Base-by-base conservation (phyloP, 768 basidiomycete genomes). In the Naganishia vishniacii region DNA sequence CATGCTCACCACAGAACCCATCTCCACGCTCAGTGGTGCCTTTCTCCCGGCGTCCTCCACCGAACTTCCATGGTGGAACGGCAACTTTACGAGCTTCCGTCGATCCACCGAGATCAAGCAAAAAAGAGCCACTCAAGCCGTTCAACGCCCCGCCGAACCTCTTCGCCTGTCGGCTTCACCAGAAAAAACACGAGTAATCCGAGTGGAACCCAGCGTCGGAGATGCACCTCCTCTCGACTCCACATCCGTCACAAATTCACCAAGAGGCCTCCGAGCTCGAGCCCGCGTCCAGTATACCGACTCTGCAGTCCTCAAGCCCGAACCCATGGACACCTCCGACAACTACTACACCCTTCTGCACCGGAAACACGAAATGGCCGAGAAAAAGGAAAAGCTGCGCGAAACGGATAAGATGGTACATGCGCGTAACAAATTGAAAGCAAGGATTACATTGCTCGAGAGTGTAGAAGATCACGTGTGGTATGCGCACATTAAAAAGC, bases 381-480 rank as follows among this genome's bases (percentile, higher is more conserved):
- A 64, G 53, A 47, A 53, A 25, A 58, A 53, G 31, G 28, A 41
- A 13, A 42, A 53, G 29, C 12, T 58, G 20, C 42, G 31, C 20
- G 63, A 64, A 32, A 32, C 40, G n/a, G 44, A 59, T 16, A 64
- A 59, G 47, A 64, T 64, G 51, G 45, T 45, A 18, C 56, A 47
- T 9, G 63, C 34, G 3, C 41, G 63, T 7, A 47, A 64, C 46
- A 64, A 64, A 53, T 34, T 64, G 28, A 48, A 34, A 18, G 51
- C 20, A 8, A 18, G 63, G 45, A 64, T 59, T 23, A 53, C 58
- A 31, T 45, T 56, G n/a, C 63, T 64, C 0, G 63, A 64, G 48
- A 23, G 23, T 6, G n/a, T 34, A 32, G 53, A 45, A 18, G 53
- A 58, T 15, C 49, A 59, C 13, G 45, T 40, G 16, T 64, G 63